A percentile compares a stretch with the other conserved stretches of the same genome.
Conservation (phyloP, 2,329 filamentous ascomycete species). For the Allantophomopsis cytisporea region DNA sequence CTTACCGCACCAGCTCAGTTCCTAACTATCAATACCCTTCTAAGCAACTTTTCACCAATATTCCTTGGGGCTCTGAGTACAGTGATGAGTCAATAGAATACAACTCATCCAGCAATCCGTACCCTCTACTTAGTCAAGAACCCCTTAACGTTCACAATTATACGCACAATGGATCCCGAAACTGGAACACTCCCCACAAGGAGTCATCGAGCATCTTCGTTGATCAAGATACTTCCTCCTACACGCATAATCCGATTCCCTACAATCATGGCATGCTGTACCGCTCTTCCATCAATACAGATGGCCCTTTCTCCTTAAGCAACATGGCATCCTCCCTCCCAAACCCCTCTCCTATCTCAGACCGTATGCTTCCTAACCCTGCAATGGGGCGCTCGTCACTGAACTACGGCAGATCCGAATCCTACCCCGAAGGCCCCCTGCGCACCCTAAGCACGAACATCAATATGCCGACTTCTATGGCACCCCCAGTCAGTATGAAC, state of each 20-base stretch:
- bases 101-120: constrained; percentile 4
- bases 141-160: constrained; percentile 1
- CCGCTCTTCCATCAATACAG: not conserved
- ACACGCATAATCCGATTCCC: not conserved
- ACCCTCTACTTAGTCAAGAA: constrained; percentile 7
- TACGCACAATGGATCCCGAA: not conserved
- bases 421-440: constrained; percentile 3
- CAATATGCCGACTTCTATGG: not conserved
- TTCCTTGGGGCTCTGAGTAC: constrained; percentile 9
- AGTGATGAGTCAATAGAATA: constrained; percentile 14
- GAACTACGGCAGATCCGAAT: not conserved
- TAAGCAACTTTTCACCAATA: constrained; percentile 7
- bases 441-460: not conserved
- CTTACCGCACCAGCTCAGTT: constrained; percentile 1
- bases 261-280: not conserved
- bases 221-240: not conserved
- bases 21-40: constrained; percentile 7
- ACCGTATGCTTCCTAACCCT: constrained; percentile 14
- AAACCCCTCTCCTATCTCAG: constrained; percentile 4
- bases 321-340: not conserved
- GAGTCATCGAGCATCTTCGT: not conserved
- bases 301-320: not conserved
- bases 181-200: not conserved
- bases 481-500: not conserved
- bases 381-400: constrained; percentile 6